Evolutionary conservation across 108 stramenopile species (phyloP), one percentile per base, ranked within the genome.

Genomic region (Nannochloropsis oceanica): DNA sequence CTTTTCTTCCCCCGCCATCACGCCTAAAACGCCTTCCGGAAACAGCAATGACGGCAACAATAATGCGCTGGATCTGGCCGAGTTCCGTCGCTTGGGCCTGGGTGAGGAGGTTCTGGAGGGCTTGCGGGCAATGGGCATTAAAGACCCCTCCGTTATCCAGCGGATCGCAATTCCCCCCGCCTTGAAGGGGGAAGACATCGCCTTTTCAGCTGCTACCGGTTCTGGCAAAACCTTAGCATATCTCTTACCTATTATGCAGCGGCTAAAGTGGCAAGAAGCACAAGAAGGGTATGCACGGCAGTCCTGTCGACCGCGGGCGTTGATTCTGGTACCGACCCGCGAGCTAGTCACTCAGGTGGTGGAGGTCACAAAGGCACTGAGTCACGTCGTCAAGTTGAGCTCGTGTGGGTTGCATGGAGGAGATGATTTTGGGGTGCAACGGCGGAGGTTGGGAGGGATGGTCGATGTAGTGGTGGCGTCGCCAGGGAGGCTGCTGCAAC

Each of bases 281-380:
- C 22, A 25, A 42, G 44, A 83, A 79, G 79, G 27, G 83, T 20
- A 82, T 20, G 42, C 22, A 42, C 82, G 88, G 13, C 44, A 50
- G 43, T 89, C 95, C n/a, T 91, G 94, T 46, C 92, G 97, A 27
- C 97, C 97, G 14, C 92, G 96, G 13, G 92, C 95, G 14, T 27
- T 98, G 80, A 88, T 98, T 27, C 89, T 98, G 25, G 96, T 95
- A 8, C 97, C 97, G 12, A 98, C 97, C 26, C 90, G 97, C 27
- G 97, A 98, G 91, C 91, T 98, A 25, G 95, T 94, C 0, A 59
- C 90, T 14, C 84, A 84, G 80, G 97, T 98, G 87, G 91, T 95
- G 2, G 87, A 90, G 18, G 96, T 96, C 50, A 85, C 94, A 82
- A 98, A 98, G 91, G 89, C 90, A 12, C 84, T 97, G 8, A 92